Evolutionary conservation across 1,139 yeast species (phyloP), one percentile per base, ranked within the genome.

Genomic region (Eremothecium cymbalariae): DNA sequence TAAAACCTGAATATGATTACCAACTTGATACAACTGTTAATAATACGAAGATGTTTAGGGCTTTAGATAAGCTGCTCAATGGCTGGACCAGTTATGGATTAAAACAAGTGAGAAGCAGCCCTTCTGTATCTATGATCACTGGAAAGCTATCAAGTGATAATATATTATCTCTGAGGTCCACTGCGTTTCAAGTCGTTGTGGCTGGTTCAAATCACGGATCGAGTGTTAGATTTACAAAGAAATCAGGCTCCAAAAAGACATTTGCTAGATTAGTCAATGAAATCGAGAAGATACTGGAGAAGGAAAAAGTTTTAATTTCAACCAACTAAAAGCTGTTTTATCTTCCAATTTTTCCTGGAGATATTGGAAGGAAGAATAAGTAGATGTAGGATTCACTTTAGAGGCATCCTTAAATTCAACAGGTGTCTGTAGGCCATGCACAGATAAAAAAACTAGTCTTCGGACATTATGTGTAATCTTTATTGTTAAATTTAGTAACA

Each of bases 51-150:
- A 70, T 79, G 68, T 68, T 71, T 34, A 71, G 74, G 25, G 85
- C 85, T 4, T 62, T 80, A 47, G 70, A 65, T 55, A 74, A 82
- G 25, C 67, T 79, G 40, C 62, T 80, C 47, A 64, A 60, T 34
- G 74, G 80, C 8, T 80, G 90, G 90, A 69, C 75, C 11, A 74
- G 72, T 44, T 79, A 79, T 50, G 88, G 90, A 6, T 60, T 80
- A 51, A 74, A 70, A 46, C 69, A 73, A 40, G 65, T 80, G 42
- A 63, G 62, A 32, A 61, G 71, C 35, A 71, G 69, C 46, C 63
- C 65, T 25, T 57, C 63, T 11, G 60, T 64, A 6, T 59, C 62
- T 46, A 63, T 63, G 24, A 66, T 80, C 25, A 69, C 70, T 15
- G 88, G 85, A 31, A 67, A 72, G 14, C 69, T 80, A 29, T 65